Conservation (phyloP, 306 rosid species). For the Prunus salicina region DNA sequence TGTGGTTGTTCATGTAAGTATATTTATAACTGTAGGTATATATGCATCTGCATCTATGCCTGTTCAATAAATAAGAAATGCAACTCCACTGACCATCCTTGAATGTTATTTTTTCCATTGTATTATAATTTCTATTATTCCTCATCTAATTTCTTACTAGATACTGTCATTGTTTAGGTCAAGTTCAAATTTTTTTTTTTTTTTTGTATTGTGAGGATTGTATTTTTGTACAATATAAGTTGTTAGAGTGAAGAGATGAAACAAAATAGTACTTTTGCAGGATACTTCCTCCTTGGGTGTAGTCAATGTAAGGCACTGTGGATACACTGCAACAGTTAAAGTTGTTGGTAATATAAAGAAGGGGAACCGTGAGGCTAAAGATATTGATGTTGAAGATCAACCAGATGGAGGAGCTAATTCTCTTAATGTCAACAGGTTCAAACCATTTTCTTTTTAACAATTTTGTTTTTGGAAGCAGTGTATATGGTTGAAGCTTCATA, state of each 20-base stretch:
- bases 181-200: background rate
- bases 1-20: conserved; percentile 77
- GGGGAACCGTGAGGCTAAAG: conserved; percentile 51
- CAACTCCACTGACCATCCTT: background rate
- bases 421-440: conserved; percentile 85
- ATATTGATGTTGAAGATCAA: conserved; percentile 72
- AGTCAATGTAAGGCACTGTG: conserved; percentile 76
- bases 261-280: conserved; percentile 36
- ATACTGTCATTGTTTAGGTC: too few species aligned
- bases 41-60: background rate
- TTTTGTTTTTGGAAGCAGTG: background rate
- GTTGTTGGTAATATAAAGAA: conserved; percentile 58
- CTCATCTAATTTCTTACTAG: too few species aligned
- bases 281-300: conserved; percentile 70
- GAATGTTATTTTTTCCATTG: background rate
- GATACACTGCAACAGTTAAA: conserved; percentile 75
- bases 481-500: background rate
- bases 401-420: conserved; percentile 93
- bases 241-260: background rate
- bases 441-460: conserved; percentile 6
- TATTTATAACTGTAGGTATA: background rate
- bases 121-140: background rate
- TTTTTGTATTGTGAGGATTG: background rate
- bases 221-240: background rate
- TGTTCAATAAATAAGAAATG: background rate